Base-by-base conservation (phyloP, 2,329 filamentous ascomycete species). In the Penicillium sp. region DNA sequence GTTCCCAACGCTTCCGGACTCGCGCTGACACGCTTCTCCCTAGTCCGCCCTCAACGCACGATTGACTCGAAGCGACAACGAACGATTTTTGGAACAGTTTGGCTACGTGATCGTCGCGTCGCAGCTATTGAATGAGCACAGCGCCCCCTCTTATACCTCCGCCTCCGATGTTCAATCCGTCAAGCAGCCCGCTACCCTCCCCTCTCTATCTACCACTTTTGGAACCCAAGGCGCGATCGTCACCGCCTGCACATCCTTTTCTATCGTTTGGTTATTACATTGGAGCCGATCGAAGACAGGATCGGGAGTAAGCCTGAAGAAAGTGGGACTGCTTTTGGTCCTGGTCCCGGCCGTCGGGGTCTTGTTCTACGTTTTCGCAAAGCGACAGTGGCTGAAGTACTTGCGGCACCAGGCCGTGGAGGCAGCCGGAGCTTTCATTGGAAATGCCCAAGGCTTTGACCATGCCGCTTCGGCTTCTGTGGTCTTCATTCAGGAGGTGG, bases 71-170 rank as follows among this genome's bases (percentile, higher is more conserved):
- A 86, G 84, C 63, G 92, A 96, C 65, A 95, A 92, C 69, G 83
- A 88, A 63, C 87, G 87, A 62, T 96, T 97, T 67, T 82, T 96
- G 55, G 92, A 97, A 74, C 89, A 92, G 69, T 97, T 97, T 68
- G 89, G 92, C 60, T 97, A 97, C 75, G 89, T 90, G 21, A 90
- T 97, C 61, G 89, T 97, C 67, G 92, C 92, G 47, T 97, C 92
- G 21, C 92, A 96, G 71, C 82, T 97, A 13, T 80, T 97, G 39
- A 91, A 86, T 66, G 89, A 84, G 83, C 72, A 75, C 57, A 73
- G 69, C 53, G 71, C 75, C 11, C 71, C 73, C 4, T 74, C 74
- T 38, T 75, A 76, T 59, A 71, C 68, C 9, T 72, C 74, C 24
- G 70, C 73, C 18, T 60, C 67, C 29, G 69, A 71, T 40, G 65